These are phyloP conservation scores for Eucalyptus tenuipes DNA, from an alignment of 345 rosid genomes.

Conservation along the genomic window DNA sequence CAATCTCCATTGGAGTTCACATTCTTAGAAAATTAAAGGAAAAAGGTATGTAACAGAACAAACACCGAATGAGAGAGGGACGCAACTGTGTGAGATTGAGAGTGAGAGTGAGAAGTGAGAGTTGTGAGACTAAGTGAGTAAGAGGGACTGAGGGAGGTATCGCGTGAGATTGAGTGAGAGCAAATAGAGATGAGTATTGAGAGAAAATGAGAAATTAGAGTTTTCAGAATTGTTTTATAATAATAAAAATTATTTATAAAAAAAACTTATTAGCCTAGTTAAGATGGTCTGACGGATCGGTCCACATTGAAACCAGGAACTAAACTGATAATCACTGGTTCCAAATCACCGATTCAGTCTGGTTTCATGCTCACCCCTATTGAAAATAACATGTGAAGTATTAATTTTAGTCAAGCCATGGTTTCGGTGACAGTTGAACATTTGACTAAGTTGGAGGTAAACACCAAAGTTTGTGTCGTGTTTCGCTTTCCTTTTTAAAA, in stretches of 20 bases:
- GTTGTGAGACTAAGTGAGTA: not conserved
- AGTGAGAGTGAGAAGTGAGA: not conserved
- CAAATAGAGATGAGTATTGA: too few relatives aligned
- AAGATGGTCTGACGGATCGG: accelerated
- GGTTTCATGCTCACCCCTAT: too few relatives aligned
- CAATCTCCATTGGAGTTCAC: not conserved
- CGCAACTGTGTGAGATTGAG: not conserved
- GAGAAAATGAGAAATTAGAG: not conserved
- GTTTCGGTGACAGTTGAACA: not conserved
- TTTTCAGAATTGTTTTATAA: too few relatives aligned
- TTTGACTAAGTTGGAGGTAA: not conserved
- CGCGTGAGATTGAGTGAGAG: not conserved
- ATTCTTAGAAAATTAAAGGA: not conserved
- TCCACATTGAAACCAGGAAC: not conserved
- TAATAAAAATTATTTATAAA: too few relatives aligned
- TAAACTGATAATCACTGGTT: too few relatives aligned
- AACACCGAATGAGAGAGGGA: not conserved
- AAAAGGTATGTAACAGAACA: not conserved
- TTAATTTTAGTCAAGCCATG: not conserved
- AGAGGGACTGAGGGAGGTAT: not conserved
- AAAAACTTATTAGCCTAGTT: not conserved
- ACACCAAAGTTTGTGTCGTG: not conserved
- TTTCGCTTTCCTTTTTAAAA: too few relatives aligned
- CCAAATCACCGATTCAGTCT: not conserved
- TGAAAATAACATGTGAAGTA: not conserved